A percentile compares a stretch with the other conserved stretches of the same genome.
Conservation (phyloP, 768 basidiomycete species). For the Nevesoporus exiguus region DNA sequence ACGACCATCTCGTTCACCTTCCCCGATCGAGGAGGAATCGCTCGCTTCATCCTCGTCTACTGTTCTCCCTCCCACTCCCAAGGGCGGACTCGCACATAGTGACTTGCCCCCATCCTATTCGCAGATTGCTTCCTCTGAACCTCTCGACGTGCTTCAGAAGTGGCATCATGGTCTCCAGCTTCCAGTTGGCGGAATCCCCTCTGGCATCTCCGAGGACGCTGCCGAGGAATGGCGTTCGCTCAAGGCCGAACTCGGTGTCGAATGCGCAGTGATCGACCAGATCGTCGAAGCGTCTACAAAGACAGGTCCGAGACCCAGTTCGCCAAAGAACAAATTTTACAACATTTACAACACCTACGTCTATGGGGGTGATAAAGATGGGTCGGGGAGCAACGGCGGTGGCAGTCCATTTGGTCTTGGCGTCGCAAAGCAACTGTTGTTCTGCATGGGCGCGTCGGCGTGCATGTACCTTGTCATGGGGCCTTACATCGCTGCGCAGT, state of each 20-base stretch:
- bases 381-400: constrained; percentile 18
- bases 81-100: constrained; percentile 35
- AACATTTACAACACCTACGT: constrained; percentile 83
- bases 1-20: constrained; percentile 41
- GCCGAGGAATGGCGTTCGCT: constrained; percentile 76
- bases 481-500: constrained; percentile 55
- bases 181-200: constrained; percentile 41
- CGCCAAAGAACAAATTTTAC: constrained; percentile 60
- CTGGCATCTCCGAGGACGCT: constrained; percentile 63
- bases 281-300: constrained; percentile 44
- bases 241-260: constrained; percentile 76
- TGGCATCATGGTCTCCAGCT: constrained; percentile 62
- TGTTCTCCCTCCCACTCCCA: constrained; percentile 67
- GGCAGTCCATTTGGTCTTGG: constrained; percentile 30
- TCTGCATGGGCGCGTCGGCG: constrained; percentile 63
- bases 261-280: constrained; percentile 74
- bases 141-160: constrained; percentile 58
- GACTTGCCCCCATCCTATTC: constrained; percentile 78
- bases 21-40: constrained; percentile 47
- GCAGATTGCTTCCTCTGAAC: constrained; percentile 50
- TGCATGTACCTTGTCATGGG: constrained; percentile 59
- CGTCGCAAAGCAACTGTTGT: constrained; percentile 44
- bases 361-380: constrained; percentile 43
- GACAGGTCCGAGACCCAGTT: constrained; percentile 31
- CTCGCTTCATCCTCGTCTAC: constrained; percentile 74